Conservation (phyloP, 371 early-diverging fungal genomes). For the Thermomucor indicae-seudaticae region DNA sequence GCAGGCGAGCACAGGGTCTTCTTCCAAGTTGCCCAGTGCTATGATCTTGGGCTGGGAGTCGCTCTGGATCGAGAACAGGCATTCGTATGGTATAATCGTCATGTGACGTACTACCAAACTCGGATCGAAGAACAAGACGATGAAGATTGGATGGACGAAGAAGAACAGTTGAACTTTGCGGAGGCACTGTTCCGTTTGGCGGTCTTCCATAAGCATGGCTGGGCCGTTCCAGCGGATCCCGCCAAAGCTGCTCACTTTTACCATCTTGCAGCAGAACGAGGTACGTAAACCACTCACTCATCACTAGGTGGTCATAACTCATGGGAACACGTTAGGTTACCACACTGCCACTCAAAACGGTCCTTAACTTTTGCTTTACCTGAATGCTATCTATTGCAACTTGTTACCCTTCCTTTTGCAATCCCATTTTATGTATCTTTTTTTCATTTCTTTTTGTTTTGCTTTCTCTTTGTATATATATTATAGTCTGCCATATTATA, state of each 20-base stretch:
- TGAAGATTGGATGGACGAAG: background rate
- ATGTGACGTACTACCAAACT: conserved; percentile 5
- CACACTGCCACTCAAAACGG: background rate
- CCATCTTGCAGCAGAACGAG: conserved; percentile 10
- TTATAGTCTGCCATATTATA: background rate
- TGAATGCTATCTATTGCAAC: background rate
- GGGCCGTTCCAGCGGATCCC: conserved; percentile 4
- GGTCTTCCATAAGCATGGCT: conserved; percentile 25
- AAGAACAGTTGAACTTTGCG: conserved; percentile 20
- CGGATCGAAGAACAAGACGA: background rate
- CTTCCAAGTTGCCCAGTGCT: conserved; percentile 60
- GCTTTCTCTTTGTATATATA: background rate
- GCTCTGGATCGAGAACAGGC: conserved; percentile 61
- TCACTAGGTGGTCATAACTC: too few species aligned
- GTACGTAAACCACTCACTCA: too few species aligned
- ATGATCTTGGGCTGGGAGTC: conserved; percentile 80
- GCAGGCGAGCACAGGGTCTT: conserved; percentile 27
- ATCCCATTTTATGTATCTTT: background rate
- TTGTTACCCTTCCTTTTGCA: background rate
- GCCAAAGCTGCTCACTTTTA: conserved; percentile 6
- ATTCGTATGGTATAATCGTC: conserved; percentile 69
- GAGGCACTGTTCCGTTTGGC: conserved; percentile 25
- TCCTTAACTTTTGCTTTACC: background rate
- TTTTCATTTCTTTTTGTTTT: background rate
- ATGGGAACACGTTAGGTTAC: too few species aligned